Evolutionary conservation across 2,329 filamentous ascomycete genomes (phyloP).

Genomic region (Fusarium sp.): DNA sequence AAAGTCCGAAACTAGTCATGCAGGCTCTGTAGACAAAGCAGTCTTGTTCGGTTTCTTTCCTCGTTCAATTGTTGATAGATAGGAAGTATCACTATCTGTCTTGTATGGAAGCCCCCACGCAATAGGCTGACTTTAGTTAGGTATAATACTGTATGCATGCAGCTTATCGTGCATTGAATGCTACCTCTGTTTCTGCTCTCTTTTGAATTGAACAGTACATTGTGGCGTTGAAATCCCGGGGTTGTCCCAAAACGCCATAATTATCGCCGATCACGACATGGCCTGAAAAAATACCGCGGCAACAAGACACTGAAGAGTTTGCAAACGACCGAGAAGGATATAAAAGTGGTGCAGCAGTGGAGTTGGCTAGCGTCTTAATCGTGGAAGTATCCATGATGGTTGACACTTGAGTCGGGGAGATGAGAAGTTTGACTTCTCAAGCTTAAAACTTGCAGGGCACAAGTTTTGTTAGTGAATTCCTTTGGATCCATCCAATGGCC

Average conservation of each 20-base stretch:
- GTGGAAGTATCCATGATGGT: slow-evolving; percentile 2
- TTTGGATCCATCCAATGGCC: neutral
- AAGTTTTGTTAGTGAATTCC: neutral
- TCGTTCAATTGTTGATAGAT: neutral
- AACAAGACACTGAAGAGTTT: slow-evolving; percentile 13
- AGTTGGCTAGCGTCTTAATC: slow-evolving; percentile 14
- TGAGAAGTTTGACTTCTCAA: neutral
- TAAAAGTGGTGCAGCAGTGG: slow-evolving; percentile 39
- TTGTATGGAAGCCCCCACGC: slow-evolving; percentile 16
- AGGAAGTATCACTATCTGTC: neutral
- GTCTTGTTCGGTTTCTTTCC: neutral
- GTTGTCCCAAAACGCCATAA: slow-evolving; percentile 36
- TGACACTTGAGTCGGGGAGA: neutral
- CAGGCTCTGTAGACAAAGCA: neutral
- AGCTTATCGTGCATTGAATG: slow-evolving; percentile 9
- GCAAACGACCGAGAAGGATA: slow-evolving; percentile 17
- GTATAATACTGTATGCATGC: slow-evolving; percentile 2
- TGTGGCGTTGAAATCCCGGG: slow-evolving; percentile 30
- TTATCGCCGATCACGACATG: slow-evolving; percentile 44
- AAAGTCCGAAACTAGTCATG: neutral
- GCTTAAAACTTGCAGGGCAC: neutral
- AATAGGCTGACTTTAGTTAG: neutral
- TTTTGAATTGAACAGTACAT: slow-evolving; percentile 9
- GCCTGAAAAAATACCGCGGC: slow-evolving; percentile 1
- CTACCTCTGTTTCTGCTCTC: neutral